A percentile compares a stretch with the other conserved stretches of the same genome.
Conservation (phyloP, 2,329 filamentous ascomycete species). For the Metarhizium robertsii region DNA sequence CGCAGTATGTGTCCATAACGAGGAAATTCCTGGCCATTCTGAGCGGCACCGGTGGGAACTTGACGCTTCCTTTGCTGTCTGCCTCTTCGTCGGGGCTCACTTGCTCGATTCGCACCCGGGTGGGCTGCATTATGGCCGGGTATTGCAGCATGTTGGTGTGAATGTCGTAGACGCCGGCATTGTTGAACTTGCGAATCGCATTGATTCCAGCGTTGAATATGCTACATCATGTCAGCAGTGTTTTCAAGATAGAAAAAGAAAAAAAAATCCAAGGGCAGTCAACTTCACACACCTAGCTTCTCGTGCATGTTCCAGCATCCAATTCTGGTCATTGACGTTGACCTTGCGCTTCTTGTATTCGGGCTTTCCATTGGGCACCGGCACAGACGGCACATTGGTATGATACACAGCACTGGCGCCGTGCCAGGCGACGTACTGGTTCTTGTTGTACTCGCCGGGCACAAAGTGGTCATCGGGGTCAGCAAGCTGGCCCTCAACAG, state of each 20-base stretch:
- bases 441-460: constrained; percentile 87
- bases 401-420: constrained; percentile 95
- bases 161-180: constrained; percentile 77
- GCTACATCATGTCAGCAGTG: constrained; percentile 33
- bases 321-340: constrained; percentile 86
- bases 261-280: too few species aligned
- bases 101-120: constrained; percentile 73
- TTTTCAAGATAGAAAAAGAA: background rate
- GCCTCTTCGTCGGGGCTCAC: constrained; percentile 38
- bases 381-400: constrained; percentile 67
- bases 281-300: constrained; percentile 62
- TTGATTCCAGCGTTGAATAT: constrained; percentile 74
- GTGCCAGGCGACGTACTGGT: constrained; percentile 98
- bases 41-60: constrained; percentile 39
- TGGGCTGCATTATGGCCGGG: constrained; percentile 81
- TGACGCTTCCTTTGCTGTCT: constrained; percentile 16
- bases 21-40: constrained; percentile 47
- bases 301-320: constrained; percentile 90
- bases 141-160: constrained; percentile 91
- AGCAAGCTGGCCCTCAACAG: constrained; percentile 79
- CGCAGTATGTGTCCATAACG: constrained; percentile 45
- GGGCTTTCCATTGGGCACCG: constrained; percentile 63
- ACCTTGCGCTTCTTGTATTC: constrained; percentile 78
- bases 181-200: constrained; percentile 57
- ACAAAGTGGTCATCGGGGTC: constrained; percentile 80